Percentiles rank a stretch among this genome's conserved stretches.
Evolutionary conservation across 257 asterid species (phyloP).

Genomic region (Fraxinus excelsior): DNA sequence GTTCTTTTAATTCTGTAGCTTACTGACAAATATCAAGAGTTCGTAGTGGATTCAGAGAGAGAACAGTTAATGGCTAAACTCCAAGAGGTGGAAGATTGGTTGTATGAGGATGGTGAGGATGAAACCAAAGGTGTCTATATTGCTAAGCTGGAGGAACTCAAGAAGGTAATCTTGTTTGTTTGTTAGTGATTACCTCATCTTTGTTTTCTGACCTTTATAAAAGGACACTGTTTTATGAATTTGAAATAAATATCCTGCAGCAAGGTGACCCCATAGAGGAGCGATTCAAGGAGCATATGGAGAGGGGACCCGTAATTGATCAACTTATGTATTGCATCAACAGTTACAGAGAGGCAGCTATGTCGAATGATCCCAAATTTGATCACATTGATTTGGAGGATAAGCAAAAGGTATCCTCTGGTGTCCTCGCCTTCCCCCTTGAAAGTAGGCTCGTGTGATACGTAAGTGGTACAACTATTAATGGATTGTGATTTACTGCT

Average conservation of each 20-base stretch:
- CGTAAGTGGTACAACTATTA: neutral
- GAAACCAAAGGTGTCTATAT: constrained; percentile 59
- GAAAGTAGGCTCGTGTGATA: neutral
- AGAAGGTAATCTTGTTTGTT: constrained; percentile 32
- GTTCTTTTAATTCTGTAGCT: constrained; percentile 7
- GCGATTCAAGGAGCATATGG: constrained; percentile 74
- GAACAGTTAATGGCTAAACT: constrained; percentile 67
- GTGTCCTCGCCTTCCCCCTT: neutral
- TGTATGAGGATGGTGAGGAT: constrained; percentile 96
- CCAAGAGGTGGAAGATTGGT: constrained; percentile 96
- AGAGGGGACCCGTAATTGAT: constrained; percentile 73
- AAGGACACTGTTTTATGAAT: neutral
- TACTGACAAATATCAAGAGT: constrained; percentile 19
- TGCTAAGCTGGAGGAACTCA: neutral
- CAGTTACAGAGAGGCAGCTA: constrained; percentile 88
- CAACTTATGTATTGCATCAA: constrained; percentile 60
- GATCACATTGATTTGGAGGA: constrained; percentile 83
- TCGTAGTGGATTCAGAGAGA: constrained; percentile 67
- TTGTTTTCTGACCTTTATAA: neutral
- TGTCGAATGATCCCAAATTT: constrained; percentile 68
- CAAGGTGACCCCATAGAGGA: constrained; percentile 88
- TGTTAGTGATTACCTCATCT: neutral
- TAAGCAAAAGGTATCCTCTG: constrained; percentile 36
- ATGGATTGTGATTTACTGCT: neutral
- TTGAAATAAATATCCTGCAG: constrained; percentile 43